phyloP scores from a whole-genome alignment of 148 eudicot genomes.

The Chenopodium suecicum region DNA sequence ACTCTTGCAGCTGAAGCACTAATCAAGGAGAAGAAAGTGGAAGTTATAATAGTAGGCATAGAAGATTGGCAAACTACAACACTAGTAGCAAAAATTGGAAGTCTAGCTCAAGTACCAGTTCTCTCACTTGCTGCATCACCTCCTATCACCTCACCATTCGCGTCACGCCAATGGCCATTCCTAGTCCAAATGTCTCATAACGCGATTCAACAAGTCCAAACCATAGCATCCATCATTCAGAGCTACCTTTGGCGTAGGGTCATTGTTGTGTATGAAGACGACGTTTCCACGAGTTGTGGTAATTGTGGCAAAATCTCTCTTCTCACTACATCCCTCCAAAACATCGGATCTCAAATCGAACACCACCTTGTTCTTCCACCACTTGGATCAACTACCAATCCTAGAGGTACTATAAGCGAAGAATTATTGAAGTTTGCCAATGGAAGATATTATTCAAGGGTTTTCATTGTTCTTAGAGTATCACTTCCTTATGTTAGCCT shows the following conservation, averaged over 20 bases:
- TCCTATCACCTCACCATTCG: not conserved
- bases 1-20: slow-evolving; percentile 20
- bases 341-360: slow-evolving; percentile 19
- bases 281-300: not conserved
- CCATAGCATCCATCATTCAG: slow-evolving; percentile 14
- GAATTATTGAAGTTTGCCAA: not conserved
- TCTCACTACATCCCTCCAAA: slow-evolving; percentile 22
- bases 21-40: slow-evolving; percentile 11
- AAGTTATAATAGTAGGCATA: slow-evolving; percentile 21
- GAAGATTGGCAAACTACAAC: slow-evolving; percentile 28
- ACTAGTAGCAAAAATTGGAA: slow-evolving; percentile 21
- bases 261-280: slow-evolving; percentile 21
- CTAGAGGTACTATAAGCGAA: not conserved
- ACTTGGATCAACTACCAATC: not conserved
- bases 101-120: slow-evolving; percentile 27
- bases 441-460: slow-evolving; percentile 18
- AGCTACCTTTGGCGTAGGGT: slow-evolving; percentile 28
- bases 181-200: slow-evolving; percentile 22
- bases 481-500: slow-evolving; percentile 16
- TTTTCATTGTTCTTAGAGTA: slow-evolving; percentile 29
- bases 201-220: not conserved
- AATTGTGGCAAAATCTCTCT: not conserved
- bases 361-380: slow-evolving; percentile 18
- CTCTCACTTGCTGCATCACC: slow-evolving; percentile 22
- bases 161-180: slow-evolving; percentile 26